Percentiles rank a stretch among this genome's conserved stretches.
Conservation (phyloP, 2,329 filamentous ascomycete genomes). For the Trichoderma cornu-damae region DNA sequence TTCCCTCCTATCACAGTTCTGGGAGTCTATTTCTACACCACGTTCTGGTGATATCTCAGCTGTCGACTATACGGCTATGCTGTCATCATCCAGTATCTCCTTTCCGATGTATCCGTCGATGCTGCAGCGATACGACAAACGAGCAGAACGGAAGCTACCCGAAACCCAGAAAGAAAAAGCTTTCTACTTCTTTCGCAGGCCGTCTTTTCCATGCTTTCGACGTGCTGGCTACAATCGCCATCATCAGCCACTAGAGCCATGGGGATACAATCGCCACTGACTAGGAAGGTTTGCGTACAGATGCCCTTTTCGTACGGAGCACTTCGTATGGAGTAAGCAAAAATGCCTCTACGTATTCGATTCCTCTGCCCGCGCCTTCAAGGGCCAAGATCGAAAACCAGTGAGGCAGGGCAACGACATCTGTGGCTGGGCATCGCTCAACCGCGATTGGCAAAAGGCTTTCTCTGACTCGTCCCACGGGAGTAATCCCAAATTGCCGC, state of each 20-base stretch:
- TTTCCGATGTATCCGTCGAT: slow-evolving; percentile 4
- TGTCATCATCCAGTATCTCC: neutral
- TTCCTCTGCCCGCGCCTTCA: neutral
- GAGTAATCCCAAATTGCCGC: too few relatives aligned
- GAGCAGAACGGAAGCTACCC: neutral
- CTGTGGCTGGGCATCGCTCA: neutral
- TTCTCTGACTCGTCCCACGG: too few relatives aligned
- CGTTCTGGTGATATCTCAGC: neutral
- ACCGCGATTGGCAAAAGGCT: neutral
- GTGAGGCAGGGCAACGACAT: neutral
- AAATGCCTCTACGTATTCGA: too few relatives aligned
- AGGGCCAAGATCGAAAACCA: neutral
- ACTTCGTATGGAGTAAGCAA: too few relatives aligned
- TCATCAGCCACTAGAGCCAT: too few relatives aligned
- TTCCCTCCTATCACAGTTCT: neutral
- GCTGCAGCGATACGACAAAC: neutral
- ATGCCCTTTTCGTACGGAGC: too few relatives aligned
- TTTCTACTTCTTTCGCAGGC: neutral
- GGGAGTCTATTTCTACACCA: neutral
- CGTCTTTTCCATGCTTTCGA: neutral
- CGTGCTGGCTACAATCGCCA: too few relatives aligned
- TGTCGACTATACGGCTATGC: neutral
- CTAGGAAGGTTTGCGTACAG: too few relatives aligned
- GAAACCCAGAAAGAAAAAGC: neutral
- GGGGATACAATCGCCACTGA: too few relatives aligned